Percentiles rank a stretch among this genome's conserved stretches.
Conservation (phyloP, 208 protist genomes). For the Trichomonas tenax region DNA sequence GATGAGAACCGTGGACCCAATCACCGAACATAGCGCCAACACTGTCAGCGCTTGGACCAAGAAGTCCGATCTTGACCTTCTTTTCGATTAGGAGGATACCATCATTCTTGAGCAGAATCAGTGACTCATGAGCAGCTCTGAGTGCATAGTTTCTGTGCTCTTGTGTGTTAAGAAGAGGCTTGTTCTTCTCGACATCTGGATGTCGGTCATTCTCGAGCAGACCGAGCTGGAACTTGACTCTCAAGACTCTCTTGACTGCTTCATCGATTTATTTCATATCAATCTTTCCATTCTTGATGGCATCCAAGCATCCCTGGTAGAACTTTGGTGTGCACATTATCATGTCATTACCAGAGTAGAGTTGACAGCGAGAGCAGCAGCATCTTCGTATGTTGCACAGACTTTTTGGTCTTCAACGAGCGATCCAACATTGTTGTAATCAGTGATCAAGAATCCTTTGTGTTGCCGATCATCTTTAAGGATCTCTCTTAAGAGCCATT, state of each 20-base stretch:
- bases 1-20: background rate
- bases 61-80: background rate
- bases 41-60: background rate
- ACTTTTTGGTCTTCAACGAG: background rate
- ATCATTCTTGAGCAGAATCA: conserved; percentile 35
- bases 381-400: background rate
- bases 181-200: background rate
- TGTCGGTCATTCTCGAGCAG: background rate
- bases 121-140: background rate
- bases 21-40: background rate
- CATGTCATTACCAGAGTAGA: background rate
- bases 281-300: background rate
- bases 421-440: background rate
- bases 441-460: conserved; percentile 40
- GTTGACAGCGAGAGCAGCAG: background rate
- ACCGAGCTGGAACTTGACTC: background rate
- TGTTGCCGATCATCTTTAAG: conserved; percentile 23
- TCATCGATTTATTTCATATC: background rate
- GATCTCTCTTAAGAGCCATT: background rate
- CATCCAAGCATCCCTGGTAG: background rate
- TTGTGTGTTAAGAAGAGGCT: background rate
- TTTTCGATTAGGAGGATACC: background rate
- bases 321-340: background rate
- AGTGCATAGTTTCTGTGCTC: conserved; percentile 17
- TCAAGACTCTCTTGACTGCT: background rate